These are phyloP conservation scores for Lactarius psammicola DNA, from an alignment of 768 basidiomycete species.

Conservation along the genomic window DNA sequence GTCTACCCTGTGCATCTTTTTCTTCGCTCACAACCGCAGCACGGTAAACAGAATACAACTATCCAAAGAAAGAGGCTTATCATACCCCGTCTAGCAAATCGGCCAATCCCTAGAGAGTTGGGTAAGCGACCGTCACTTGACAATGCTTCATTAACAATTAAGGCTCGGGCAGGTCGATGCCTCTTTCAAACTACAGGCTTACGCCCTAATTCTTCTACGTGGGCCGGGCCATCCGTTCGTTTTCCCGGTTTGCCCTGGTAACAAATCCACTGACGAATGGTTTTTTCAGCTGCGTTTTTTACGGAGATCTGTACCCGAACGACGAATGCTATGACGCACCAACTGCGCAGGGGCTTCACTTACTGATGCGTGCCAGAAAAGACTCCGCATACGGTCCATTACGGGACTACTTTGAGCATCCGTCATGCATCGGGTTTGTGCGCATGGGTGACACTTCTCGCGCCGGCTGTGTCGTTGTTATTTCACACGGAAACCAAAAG, in stretches of 20 bases:
- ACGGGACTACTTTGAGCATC: constrained; percentile 56
- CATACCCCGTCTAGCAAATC: constrained; percentile 44
- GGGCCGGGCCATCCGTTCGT: constrained; percentile 71
- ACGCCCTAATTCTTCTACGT: constrained; percentile 74
- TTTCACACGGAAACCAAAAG: constrained; percentile 51
- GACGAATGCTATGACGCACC: constrained; percentile 59
- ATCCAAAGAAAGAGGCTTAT: constrained; percentile 1
- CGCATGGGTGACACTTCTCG: constrained; percentile 56
- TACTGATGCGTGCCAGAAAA: constrained; percentile 61
- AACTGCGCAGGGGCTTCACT: constrained; percentile 49
- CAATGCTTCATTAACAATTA: not conserved
- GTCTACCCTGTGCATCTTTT: constrained; percentile 11
- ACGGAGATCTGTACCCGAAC: constrained; percentile 79
- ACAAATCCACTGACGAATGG: constrained; percentile 6
- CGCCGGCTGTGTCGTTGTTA: constrained; percentile 65
- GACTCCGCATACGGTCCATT: constrained; percentile 63
- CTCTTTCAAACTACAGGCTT: constrained; percentile 79
- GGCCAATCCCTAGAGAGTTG: constrained; percentile 83
- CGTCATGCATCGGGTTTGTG: constrained; percentile 74
- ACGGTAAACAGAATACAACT: constrained; percentile 48
- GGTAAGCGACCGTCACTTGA: constrained; percentile 44
- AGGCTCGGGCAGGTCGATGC: constrained; percentile 50
- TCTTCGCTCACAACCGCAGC: constrained; percentile 37
- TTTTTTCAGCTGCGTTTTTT: constrained; percentile 72
- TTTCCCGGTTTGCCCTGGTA: not conserved